phyloP scores from a whole-genome alignment of 1,284 basidiomycete species.

The Microbotryomycetes sp. region DNA sequence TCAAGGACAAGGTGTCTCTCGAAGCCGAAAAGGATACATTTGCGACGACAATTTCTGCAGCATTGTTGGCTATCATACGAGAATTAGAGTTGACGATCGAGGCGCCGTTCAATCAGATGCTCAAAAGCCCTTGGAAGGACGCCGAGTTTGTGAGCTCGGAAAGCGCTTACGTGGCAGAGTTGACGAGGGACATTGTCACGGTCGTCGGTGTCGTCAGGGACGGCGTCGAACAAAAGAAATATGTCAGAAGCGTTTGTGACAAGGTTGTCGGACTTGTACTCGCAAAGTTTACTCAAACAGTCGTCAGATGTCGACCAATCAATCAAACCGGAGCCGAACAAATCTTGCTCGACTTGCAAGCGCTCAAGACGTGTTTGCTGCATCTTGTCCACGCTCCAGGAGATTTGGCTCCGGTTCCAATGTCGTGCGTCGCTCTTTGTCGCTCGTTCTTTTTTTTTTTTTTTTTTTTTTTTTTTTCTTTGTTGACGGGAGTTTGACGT shows the following conservation, averaged over 20 bases:
- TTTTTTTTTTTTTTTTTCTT: not conserved
- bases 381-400: constrained; percentile 54
- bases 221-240: constrained; percentile 84
- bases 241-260: constrained; percentile 81
- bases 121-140: constrained; percentile 66
- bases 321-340: constrained; percentile 88
- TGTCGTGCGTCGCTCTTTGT: constrained; percentile 25
- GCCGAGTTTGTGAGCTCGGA: constrained; percentile 75
- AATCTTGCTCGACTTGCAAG: constrained; percentile 86
- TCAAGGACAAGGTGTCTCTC: constrained; percentile 69
- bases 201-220: constrained; percentile 60
- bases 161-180: constrained; percentile 68
- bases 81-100: constrained; percentile 78
- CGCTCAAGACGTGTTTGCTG: constrained; percentile 70
- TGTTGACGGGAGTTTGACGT: not conserved
- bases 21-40: constrained; percentile 82
- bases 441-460: too few relatives aligned
- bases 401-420: constrained; percentile 30
- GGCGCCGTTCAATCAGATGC: constrained; percentile 61
- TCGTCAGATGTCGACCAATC: constrained; percentile 80
- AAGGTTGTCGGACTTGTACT: constrained; percentile 77
- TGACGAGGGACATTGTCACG: constrained; percentile 58
- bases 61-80: constrained; percentile 65
- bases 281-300: constrained; percentile 72
- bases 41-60: constrained; percentile 73